These are phyloP conservation scores for Thelonectria blattea DNA, from an alignment of 2,329 filamentous ascomycete genomes.

Conservation along the genomic window DNA sequence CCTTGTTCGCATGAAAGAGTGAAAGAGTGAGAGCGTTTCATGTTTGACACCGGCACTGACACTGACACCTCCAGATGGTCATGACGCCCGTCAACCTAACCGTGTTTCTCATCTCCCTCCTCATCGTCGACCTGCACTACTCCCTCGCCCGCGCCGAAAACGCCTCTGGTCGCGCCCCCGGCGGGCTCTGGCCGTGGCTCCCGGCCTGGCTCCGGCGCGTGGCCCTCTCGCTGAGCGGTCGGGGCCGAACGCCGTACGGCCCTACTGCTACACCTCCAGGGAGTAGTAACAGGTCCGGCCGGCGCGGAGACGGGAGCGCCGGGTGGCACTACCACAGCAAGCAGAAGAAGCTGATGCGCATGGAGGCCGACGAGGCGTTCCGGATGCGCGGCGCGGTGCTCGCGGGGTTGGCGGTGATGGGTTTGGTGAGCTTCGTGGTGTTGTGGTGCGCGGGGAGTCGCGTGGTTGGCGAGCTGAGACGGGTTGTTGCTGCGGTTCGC, in stretches of 20 bases:
- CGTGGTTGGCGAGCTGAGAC: conserved; percentile 22
- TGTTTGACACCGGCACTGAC: too few species aligned
- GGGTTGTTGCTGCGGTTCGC: background rate
- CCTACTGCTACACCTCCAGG: too few species aligned
- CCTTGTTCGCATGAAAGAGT: background rate
- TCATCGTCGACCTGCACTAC: conserved; percentile 65
- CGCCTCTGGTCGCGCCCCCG: conserved; percentile 28
- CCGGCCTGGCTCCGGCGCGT: conserved; percentile 26
- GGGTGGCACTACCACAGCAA: conserved; percentile 56
- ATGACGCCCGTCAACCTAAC: conserved; percentile 69
- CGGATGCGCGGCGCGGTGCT: conserved; percentile 63
- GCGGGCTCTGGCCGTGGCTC: conserved; percentile 23
- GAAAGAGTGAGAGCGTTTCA: background rate
- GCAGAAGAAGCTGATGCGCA: conserved; percentile 64
- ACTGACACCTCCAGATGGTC: conserved; percentile 49
- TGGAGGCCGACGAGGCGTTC: conserved; percentile 70
- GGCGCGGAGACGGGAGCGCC: conserved; percentile 32
- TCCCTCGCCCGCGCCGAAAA: conserved; percentile 54
- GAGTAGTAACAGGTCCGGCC: background rate
- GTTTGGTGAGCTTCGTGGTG: conserved; percentile 18
- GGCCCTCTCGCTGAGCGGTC: conserved; percentile 45
- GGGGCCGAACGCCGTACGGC: background rate
- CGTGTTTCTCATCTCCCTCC: conserved; percentile 69
- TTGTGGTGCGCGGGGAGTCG: conserved; percentile 27
- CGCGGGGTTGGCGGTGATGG: conserved; percentile 50